phyloP scores from a whole-genome alignment of 345 rosid genomes.

The Eucalyptus marginata region DNA sequence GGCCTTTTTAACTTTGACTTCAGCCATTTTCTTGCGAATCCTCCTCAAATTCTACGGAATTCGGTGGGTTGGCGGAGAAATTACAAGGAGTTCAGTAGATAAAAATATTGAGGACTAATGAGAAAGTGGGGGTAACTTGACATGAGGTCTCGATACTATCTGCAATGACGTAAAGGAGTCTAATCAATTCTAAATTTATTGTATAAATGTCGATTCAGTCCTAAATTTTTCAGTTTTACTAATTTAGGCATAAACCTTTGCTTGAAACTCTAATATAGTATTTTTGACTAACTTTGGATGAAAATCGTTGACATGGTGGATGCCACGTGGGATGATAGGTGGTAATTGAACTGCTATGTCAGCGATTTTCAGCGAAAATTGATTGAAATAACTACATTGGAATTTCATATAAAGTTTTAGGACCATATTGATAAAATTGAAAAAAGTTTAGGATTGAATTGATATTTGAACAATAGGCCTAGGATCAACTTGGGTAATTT shows the following conservation, averaged over 20 bases:
- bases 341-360: background rate
- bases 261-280: background rate
- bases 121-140: background rate
- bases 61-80: background rate
- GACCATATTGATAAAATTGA: too few species aligned
- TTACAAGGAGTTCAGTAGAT: background rate
- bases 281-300: background rate
- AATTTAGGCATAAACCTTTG: background rate
- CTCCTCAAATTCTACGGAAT: background rate
- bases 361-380: background rate
- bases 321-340: background rate
- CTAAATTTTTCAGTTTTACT: background rate
- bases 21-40: background rate
- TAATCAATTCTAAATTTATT: background rate
- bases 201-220: background rate
- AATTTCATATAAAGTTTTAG: background rate
- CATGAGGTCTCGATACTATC: background rate
- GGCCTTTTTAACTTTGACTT: background rate
- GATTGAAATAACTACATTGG: background rate
- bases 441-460: background rate
- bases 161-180: background rate
- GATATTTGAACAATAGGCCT: background rate
- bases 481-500: background rate
- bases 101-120: background rate
- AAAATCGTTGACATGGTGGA: background rate